Base-by-base conservation (phyloP, 306 rosid genomes). In the Rosa lucieae region DNA sequence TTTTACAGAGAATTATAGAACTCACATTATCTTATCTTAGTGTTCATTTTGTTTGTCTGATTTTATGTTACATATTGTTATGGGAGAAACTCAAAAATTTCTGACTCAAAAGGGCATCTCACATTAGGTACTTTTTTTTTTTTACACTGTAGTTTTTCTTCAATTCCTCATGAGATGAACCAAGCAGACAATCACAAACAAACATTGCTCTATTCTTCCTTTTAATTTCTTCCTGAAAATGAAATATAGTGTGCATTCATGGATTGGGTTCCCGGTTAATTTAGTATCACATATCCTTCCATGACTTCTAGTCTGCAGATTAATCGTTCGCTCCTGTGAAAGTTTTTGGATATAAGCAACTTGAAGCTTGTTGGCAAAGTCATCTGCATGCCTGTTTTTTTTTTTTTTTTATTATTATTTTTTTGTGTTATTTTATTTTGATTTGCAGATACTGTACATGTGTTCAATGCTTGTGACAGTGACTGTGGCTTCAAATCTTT, bases 401-500 rank as follows among this genome's bases (percentile, higher is more conserved):
- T 61, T 61, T 9, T 26, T 29, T 29, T 29, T 17, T 72, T 0
- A 26, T 7, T 61, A 1, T 3, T 7, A 2, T 10, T 10, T 32
- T 35, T 35, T 21, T 39, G 35, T 55, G 35, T 40, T 74, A 29
- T 40, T n/a, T 12, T 13, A 9, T 40, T 74, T 55, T 20, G 49
- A 7, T 37, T 74, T 56, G 40, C 77, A 74, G 77, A 55, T 8
- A 37, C 79, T 1, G n/a, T 23, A 14, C 79, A 47, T 48, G 15
- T 61, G 46, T 76, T 76, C n/a, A 47, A 10, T 62, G 49, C 49
- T 44, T 23, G 29, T 14, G 72, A 20, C 20, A 76, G 12, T 63
- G 18, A 47, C 72, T 44, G 46, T 42, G 79, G 59, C 61, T 63
- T 76, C 79, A 32, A 43, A 0, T 76, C 23, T 5, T 29, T 76